Evolutionary conservation across 352 stramenopile genomes (phyloP), one percentile per base, ranked within the genome.

Genomic region (Salisapilia sapeloensis): DNA sequence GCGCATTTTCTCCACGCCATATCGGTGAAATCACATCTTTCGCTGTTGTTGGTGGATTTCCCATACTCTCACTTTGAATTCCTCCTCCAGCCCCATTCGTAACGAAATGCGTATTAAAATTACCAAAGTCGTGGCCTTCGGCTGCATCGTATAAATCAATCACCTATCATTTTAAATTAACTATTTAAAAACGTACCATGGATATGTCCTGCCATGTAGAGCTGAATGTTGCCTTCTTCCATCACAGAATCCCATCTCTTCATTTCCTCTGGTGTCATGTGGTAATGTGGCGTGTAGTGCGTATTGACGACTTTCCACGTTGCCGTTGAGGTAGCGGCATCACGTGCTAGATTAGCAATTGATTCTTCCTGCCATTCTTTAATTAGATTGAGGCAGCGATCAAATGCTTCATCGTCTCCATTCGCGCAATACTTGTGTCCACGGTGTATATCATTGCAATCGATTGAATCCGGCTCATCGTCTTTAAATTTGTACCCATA

Each of bases 261-360:
- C 60, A 80, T 80, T 54, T 76, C 67, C n/a, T 44, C 38, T 17
- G 64, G 69, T 6, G 46, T 42, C 61, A 81, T 78, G 56, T 81
- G 65, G 28, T 75, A 77, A 37, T 77, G 59, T 18, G 66, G 66
- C 13, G 60, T 77, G 47, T 82, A 78, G 48, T 82, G 62, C n/a
- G 66, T 66, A 38, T 79, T 79, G 26, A 82, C 60, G 35, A 79
- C 34, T 41, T 82, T 82, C 60, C 61, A 82, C 16, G 59, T 77
- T 4, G 66, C 66, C 0, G 42, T 71, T 3, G 62, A 79, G 6
- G 42, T 47, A 25, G 52, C 54, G 22, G 65, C 56, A 29, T 85
- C 69, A 5, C 47, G 34, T 6, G 36, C 38, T 30, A 78, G 47
- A 38, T 79, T 58, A n/a, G 45, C 48, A n/a, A 81, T 44, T 21